A percentile compares a stretch with the other conserved stretches of the same genome.
These are phyloP conservation scores for Yamadazyma paraphyllophila DNA, from an alignment of 805 yeast species.

Conservation along the genomic window DNA sequence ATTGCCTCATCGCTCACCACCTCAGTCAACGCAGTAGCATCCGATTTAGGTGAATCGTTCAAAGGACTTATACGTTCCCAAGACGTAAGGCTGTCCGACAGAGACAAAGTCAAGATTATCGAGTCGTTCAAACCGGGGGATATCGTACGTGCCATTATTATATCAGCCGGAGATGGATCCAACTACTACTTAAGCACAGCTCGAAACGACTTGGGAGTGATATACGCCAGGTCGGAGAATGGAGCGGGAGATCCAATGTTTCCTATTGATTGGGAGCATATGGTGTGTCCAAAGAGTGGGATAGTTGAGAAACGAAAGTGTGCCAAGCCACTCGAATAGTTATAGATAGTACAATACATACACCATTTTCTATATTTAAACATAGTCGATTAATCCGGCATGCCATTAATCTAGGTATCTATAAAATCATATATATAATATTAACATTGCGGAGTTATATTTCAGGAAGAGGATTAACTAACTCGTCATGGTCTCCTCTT, in stretches of 20 bases:
- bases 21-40: slow-evolving; percentile 37
- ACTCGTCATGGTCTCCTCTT: slow-evolving; percentile 44
- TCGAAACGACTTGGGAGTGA: slow-evolving; percentile 87
- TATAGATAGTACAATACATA: too few relatives aligned
- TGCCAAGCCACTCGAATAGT: slow-evolving; percentile 57
- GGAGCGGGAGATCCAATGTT: slow-evolving; percentile 74
- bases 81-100: slow-evolving; percentile 86
- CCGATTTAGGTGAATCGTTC: slow-evolving; percentile 83
- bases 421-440: not conserved
- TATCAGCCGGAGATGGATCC: slow-evolving; percentile 91
- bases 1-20: slow-evolving; percentile 43
- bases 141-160: slow-evolving; percentile 76
- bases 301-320: slow-evolving; percentile 78
- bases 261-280: slow-evolving; percentile 94
- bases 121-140: slow-evolving; percentile 91
- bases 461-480: slow-evolving; percentile 22
- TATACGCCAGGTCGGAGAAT: slow-evolving; percentile 74
- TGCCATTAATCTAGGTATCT: not conserved
- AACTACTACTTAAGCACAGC: slow-evolving; percentile 90
- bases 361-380: too few relatives aligned
- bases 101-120: slow-evolving; percentile 78
- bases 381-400: too few relatives aligned
- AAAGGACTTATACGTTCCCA: slow-evolving; percentile 83
- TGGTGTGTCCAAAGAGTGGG: slow-evolving; percentile 79
- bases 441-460: not conserved